These are phyloP conservation scores for Aspergillus heteromorphus DNA, from an alignment of 495 filamentous ascomycete species.

Conservation along the genomic window DNA sequence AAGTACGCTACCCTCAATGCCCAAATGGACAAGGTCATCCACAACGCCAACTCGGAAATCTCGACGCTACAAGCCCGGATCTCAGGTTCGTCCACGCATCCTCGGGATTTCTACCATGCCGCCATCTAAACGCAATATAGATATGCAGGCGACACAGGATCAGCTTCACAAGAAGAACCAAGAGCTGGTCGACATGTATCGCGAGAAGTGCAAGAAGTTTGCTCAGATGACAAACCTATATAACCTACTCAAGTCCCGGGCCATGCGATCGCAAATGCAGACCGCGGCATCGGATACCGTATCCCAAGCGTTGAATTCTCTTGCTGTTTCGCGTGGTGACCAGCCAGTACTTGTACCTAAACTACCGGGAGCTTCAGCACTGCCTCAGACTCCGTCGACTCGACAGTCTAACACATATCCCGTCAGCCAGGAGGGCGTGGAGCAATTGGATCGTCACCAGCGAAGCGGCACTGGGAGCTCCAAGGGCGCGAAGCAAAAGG, in stretches of 20 bases:
- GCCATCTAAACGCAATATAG: constrained; percentile 32
- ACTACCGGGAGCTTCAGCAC: constrained; percentile 6
- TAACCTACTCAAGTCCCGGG: constrained; percentile 70
- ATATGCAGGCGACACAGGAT: constrained; percentile 60
- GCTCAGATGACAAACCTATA: constrained; percentile 79
- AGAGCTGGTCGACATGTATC: constrained; percentile 62
- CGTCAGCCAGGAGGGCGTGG: constrained; percentile 33
- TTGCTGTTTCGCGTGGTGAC: constrained; percentile 15
- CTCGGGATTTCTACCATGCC: background rate
- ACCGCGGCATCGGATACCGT: constrained; percentile 65
- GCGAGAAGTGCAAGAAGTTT: constrained; percentile 72
- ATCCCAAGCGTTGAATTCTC: constrained; percentile 47
- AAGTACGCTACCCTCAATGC: constrained; percentile 64
- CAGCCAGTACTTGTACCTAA: constrained; percentile 9
- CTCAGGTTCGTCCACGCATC: constrained; percentile 29
- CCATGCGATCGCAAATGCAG: constrained; percentile 63
- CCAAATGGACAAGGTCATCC: constrained; percentile 74
- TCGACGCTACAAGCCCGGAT: constrained; percentile 59
- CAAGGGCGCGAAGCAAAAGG: constrained; percentile 17
- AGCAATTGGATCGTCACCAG: constrained; percentile 40
- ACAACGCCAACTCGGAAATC: constrained; percentile 79
- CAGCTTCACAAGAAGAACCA: constrained; percentile 68
- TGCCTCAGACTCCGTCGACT: constrained; percentile 21
- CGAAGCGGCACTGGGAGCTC: constrained; percentile 47
- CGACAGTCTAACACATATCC: constrained; percentile 22